These are phyloP conservation scores for Coffea humblotiana DNA, from an alignment of 305 asterid genomes.

Conservation along the genomic window DNA sequence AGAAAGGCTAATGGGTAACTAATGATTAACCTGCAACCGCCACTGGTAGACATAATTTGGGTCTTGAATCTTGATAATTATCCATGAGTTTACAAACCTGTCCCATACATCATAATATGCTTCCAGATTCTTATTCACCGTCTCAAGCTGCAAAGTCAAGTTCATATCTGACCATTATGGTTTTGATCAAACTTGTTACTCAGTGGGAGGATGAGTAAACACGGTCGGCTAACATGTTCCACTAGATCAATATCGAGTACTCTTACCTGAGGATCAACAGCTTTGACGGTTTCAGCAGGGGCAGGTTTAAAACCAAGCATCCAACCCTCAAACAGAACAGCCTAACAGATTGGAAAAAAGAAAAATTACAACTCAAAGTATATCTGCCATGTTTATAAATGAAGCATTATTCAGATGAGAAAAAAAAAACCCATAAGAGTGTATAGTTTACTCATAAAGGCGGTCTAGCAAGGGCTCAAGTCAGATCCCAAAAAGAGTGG, in stretches of 20 bases:
- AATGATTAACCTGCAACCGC: slow-evolving; percentile 71
- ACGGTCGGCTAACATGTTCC: slow-evolving; percentile 9
- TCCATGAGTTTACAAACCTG: slow-evolving; percentile 83
- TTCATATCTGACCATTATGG: neutral
- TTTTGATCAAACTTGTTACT: neutral
- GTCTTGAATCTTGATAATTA: slow-evolving; percentile 86
- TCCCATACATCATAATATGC: slow-evolving; percentile 90
- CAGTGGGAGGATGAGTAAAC: neutral
- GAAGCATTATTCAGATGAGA: neutral
- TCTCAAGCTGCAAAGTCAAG: slow-evolving; percentile 64
- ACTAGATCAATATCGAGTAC: neutral
- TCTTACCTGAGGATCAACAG: slow-evolving; percentile 88
- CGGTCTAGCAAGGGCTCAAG: neutral
- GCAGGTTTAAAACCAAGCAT: slow-evolving; percentile 98
- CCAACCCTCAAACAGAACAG: slow-evolving; percentile 94
- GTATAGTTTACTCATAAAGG: neutral
- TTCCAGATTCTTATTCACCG: slow-evolving; percentile 69
- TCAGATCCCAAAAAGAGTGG: neutral
- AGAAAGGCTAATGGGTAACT: slow-evolving; percentile 14
- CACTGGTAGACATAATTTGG: slow-evolving; percentile 83
- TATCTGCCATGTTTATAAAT: neutral
- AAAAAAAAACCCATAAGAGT: neutral
- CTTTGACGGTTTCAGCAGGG: slow-evolving; percentile 64
- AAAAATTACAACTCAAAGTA: neutral
- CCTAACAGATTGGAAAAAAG: slow-evolving; percentile 47